Percentiles rank a stretch among this genome's conserved stretches.
These are phyloP conservation scores for Diaporthe vexans DNA, from an alignment of 2,329 filamentous ascomycete species.

Conservation along the genomic window DNA sequence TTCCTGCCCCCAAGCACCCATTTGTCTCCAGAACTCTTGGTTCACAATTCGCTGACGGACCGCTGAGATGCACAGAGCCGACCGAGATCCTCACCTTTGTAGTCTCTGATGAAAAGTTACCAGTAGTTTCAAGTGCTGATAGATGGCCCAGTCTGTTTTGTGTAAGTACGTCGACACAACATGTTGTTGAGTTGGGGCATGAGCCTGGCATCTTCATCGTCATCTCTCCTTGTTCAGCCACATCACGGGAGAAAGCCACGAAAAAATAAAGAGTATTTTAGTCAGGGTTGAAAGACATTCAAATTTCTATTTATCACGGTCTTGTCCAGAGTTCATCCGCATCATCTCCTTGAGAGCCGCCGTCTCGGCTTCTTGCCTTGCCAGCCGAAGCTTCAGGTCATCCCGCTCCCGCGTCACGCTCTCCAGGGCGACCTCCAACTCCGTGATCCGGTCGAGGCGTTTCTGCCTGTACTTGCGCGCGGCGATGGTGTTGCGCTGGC, in stretches of 20 bases:
- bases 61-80: not conserved
- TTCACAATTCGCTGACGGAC: not conserved
- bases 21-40: no score
- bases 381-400: slow-evolving; percentile 67
- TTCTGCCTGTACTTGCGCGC: slow-evolving; percentile 75
- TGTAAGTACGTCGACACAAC: not conserved
- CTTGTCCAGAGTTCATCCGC: slow-evolving; percentile 39
- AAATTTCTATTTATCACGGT: slow-evolving; percentile 34
- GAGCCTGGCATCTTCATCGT: not conserved
- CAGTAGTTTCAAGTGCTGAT: no score
- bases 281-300: slow-evolving; percentile 6
- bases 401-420: slow-evolving; percentile 68
- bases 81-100: no score
- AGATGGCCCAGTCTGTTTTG: not conserved
- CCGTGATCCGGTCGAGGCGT: slow-evolving; percentile 70
- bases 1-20: not conserved
- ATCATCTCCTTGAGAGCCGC: slow-evolving; percentile 65
- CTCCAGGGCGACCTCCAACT: slow-evolving; percentile 68
- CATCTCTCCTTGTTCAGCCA: no score
- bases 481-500: slow-evolving; percentile 73
- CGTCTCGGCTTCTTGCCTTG: slow-evolving; percentile 71
- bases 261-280: not conserved
- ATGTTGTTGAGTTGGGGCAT: not conserved
- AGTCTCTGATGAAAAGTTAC: no score
- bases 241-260: not conserved